Base-by-base conservation (phyloP, 2,329 filamentous ascomycete species). In the Clarireedia paspali region DNA sequence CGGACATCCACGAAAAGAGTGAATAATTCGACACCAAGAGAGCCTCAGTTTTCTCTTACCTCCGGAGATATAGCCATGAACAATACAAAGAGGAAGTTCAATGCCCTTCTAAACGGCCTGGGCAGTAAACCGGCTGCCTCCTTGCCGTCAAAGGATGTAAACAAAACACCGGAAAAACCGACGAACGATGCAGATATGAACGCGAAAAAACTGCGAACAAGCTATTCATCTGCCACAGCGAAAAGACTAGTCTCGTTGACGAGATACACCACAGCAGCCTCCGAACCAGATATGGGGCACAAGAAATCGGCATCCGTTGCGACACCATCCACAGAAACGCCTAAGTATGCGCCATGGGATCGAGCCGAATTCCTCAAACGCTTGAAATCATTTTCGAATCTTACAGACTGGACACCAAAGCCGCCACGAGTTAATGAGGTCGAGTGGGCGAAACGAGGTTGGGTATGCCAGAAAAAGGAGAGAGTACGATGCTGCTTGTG, bases 351-450 rank as follows among this genome's bases (percentile, higher is more conserved):
- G 53, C 92, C 94, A 0, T 88, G 85, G 74, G 91, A 94, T 69
- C 87, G 94, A 53, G 83, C 84, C 40, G 84, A 89, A 63, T 91
- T 97, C 59, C 77, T 97, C 10, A 83, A 81, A 64, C 78, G 94
- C 24, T 77, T 99, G 27, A 87, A 87, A 58, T 95, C 90, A 0
- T 99, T 95, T 68, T 88, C 92, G 67, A 90, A 92, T 63, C 84
- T 97, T 48, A 94, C 90, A 53, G 82, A 88, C 68, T 99, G 92
- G 92, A 87, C 88, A n/a, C 88, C 89, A 0, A 97, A 97, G 70
- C 91, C 94, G 0, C 82, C 91, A 52, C 78, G 77, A 36, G 85
- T 97, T 64, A 90, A 84, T 67, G 94, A 97, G 72, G 84, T 96
- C 6, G 87, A 91, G 70, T 99, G 94, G 94, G 91, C 91, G 0